Conservation (phyloP, 2,329 filamentous ascomycete species). For the Xylaria sp. region DNA sequence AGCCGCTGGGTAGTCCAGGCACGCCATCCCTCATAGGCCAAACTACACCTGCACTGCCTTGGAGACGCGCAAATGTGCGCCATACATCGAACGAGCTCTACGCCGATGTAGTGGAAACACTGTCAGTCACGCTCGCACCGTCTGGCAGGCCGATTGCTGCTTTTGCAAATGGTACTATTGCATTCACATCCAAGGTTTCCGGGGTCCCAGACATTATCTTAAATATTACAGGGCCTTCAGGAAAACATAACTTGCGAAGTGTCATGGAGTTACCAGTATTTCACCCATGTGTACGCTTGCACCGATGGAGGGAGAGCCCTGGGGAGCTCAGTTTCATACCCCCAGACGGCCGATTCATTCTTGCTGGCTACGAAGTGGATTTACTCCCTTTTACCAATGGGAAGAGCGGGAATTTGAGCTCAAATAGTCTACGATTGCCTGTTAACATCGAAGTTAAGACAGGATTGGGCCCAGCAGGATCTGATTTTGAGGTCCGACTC, state of each 20-base stretch:
- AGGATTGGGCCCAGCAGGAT: constrained; percentile 70
- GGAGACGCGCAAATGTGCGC: constrained; percentile 87
- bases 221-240: constrained; percentile 76
- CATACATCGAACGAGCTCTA: constrained; percentile 98
- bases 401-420: constrained; percentile 56
- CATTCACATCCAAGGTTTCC: constrained; percentile 93
- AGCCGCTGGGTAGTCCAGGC: constrained; percentile 47
- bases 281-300: constrained; percentile 89
- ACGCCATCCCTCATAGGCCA: constrained; percentile 46
- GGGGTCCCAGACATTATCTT: constrained; percentile 90
- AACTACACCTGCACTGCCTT: constrained; percentile 68
- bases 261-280: constrained; percentile 90
- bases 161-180: constrained; percentile 88
- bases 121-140: constrained; percentile 85
- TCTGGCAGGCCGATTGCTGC: constrained; percentile 86
- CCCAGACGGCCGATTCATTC: constrained; percentile 89
- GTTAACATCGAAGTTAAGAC: constrained; percentile 82
- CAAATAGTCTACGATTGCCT: constrained; percentile 75
- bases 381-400: constrained; percentile 72
- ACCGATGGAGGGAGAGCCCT: constrained; percentile 85
- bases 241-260: constrained; percentile 73
- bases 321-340: constrained; percentile 96
- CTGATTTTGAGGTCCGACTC: constrained; percentile 87
- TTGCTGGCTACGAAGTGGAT: constrained; percentile 94
- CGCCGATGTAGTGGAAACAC: constrained; percentile 89